phyloP scores from a whole-genome alignment of 1,284 basidiomycete species.

The Pseudozyma flocculosa region DNA sequence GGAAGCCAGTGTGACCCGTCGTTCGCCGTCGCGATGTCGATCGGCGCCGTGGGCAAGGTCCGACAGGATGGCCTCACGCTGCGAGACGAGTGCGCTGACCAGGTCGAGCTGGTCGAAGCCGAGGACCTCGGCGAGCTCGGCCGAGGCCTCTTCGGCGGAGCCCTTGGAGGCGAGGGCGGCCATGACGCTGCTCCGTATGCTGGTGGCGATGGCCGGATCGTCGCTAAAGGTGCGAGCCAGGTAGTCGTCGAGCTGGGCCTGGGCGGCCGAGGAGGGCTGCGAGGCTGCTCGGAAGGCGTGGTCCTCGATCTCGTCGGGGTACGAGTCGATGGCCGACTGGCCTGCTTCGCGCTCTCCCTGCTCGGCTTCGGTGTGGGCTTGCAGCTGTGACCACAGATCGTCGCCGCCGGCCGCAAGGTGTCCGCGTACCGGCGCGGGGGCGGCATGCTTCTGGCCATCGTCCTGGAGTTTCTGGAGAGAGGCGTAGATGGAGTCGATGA shows the following conservation, averaged over 20 bases:
- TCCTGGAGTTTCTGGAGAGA: neutral
- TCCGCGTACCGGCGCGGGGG: too few species aligned
- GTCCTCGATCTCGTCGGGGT: slow-evolving; percentile 13
- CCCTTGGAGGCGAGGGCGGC: slow-evolving; percentile 14
- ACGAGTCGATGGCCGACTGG: slow-evolving; percentile 14
- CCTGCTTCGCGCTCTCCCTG: slow-evolving; percentile 5
- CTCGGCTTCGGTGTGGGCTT: slow-evolving; percentile 8
- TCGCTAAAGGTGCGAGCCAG: slow-evolving; percentile 12
- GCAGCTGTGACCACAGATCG: slow-evolving; percentile 22
- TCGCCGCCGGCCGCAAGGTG: neutral
- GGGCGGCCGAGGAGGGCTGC: slow-evolving; percentile 9
- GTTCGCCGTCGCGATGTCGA: neutral
- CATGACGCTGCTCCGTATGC: slow-evolving; percentile 16
- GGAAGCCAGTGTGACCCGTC: neutral
- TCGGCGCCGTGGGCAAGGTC: slow-evolving; percentile 6
- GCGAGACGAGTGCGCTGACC: slow-evolving; percentile 55
- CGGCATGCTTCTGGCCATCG: too few species aligned
- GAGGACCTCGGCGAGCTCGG: slow-evolving; percentile 75
- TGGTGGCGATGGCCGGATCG: slow-evolving; percentile 23
- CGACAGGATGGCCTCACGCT: slow-evolving; percentile 55
- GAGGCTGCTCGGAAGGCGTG: slow-evolving; percentile 1
- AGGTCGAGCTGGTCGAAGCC: slow-evolving; percentile 80
- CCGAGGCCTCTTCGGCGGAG: slow-evolving; percentile 70
- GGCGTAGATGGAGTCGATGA: slow-evolving; percentile 22
- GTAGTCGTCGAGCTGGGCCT: slow-evolving; percentile 15